Evolutionary conservation across 306 rosid species (phyloP), one percentile per base, ranked within the genome.

Genomic region (Prunus salicina): DNA sequence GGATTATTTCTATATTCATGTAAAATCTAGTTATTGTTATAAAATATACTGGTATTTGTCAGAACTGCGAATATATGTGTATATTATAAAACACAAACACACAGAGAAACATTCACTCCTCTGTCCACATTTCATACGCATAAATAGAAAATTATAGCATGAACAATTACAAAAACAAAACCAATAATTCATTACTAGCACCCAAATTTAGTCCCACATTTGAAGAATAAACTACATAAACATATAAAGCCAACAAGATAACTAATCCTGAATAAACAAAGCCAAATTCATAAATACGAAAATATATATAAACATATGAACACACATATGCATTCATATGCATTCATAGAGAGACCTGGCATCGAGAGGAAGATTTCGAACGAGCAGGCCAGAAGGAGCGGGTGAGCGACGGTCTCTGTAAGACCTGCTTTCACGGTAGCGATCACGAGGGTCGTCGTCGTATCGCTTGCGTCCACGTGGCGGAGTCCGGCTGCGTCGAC

Each of bases 281-380:
- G 18, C 45, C 18, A 32, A 9, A 19, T 9, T 15, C 8, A 34
- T 19, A 11, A 32, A 64, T 19, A 9, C 15, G 24, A 10, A 38
- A 51, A 53, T 51, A 69, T n/a, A 12, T 19, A 52, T 19, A 50
- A 27, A 18, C 11, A 18, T 1, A 64, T 7, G 7, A 6, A 2
- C 9, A 27, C 20, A 12, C 10, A 12, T 13, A 32, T 16, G 6
- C 13, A 24, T n/a, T 34, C 22, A 49, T 18, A 6, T 16, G 6
- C 13, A 24, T n/a, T 34, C 22, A 38, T 18, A 6, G 64, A 81
- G 49, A 69, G 24, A 91, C 98, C 97, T 88, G n/a, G 97, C 96
- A 73, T 91, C 88, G 1, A 96, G 97, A 28, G 99, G 98, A 4
- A 96, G 99, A 82, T 96, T 96, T 60, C 99, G 98, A 66, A 96